Conservation (phyloP, 208 protist genomes). For the Leishmania major region DNA sequence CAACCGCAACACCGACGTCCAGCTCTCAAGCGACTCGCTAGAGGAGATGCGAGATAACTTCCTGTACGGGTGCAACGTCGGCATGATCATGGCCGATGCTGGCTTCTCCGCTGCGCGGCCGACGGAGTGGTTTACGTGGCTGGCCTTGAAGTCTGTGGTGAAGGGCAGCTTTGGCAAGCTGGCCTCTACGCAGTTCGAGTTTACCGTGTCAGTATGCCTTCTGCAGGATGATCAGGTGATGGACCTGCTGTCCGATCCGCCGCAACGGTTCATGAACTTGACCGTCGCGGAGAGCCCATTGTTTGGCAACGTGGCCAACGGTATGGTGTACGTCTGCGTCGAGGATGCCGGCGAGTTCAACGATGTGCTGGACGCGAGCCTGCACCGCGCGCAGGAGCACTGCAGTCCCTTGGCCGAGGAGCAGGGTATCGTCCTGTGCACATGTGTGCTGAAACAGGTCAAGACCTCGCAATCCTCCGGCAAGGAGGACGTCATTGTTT, state of each 20-base stretch:
- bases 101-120: slow-evolving; percentile 45
- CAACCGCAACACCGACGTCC: slow-evolving; percentile 34
- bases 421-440: slow-evolving; percentile 71
- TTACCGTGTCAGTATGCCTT: slow-evolving; percentile 65
- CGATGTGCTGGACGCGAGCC: slow-evolving; percentile 49
- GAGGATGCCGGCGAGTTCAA: slow-evolving; percentile 70
- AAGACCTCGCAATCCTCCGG: slow-evolving; percentile 27
- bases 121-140: slow-evolving; percentile 69
- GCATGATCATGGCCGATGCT: slow-evolving; percentile 71
- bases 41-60: slow-evolving; percentile 72
- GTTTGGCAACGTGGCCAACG: slow-evolving; percentile 76
- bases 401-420: slow-evolving; percentile 31
- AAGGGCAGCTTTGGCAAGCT: slow-evolving; percentile 58
- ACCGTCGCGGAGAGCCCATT: slow-evolving; percentile 70
- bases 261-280: slow-evolving; percentile 42
- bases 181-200: slow-evolving; percentile 25
- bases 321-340: slow-evolving; percentile 51
- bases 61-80: slow-evolving; percentile 58
- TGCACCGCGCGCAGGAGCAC: slow-evolving; percentile 32
- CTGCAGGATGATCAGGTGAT: slow-evolving; percentile 76
- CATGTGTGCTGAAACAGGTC: slow-evolving; percentile 73
- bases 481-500: slow-evolving; percentile 67
- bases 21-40: slow-evolving; percentile 46
- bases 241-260: slow-evolving; percentile 52
- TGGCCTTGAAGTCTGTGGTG: slow-evolving; percentile 53